Evolutionary conservation across 192 early-diverging fungal species (phyloP).

Genomic region (Coemansia sp.): DNA sequence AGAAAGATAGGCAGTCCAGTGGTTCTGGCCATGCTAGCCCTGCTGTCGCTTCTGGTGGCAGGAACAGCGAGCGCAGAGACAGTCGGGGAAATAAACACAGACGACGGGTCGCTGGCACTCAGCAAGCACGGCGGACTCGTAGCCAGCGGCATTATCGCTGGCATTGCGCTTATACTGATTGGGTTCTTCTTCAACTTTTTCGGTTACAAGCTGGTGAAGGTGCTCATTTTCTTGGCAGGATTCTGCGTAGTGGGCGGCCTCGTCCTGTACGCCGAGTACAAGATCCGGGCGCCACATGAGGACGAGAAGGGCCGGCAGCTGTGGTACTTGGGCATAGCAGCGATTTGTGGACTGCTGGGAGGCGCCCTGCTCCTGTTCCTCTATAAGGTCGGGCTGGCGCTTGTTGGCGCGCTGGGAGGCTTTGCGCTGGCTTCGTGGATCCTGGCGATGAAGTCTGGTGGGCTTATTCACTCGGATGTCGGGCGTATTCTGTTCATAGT

Average conservation of each 20-base stretch:
- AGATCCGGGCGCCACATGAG: constrained; percentile 43
- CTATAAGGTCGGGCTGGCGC: constrained; percentile 68
- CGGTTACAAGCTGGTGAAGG: constrained; percentile 62
- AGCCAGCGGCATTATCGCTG: constrained; percentile 55
- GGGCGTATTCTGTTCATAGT: constrained; percentile 73
- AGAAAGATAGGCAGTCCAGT: not conserved
- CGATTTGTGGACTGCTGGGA: constrained; percentile 63
- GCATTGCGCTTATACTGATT: constrained; percentile 60
- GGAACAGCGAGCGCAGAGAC: constrained; percentile 22
- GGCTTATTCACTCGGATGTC: constrained; percentile 61
- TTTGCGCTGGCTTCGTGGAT: constrained; percentile 73
- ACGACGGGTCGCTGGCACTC: constrained; percentile 37
- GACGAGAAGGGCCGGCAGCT: constrained; percentile 42
- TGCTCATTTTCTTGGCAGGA: constrained; percentile 75
- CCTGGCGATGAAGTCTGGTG: constrained; percentile 60
- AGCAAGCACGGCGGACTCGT: constrained; percentile 32
- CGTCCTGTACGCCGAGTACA: constrained; percentile 37
- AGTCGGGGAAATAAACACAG: constrained; percentile 15
- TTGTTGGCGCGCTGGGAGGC: constrained; percentile 77
- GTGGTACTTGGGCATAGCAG: constrained; percentile 58
- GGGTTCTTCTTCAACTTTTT: constrained; percentile 70
- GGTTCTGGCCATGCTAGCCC: constrained; percentile 12
- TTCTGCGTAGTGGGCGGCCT: constrained; percentile 66
- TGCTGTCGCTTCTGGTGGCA: constrained; percentile 19
- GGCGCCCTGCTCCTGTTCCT: constrained; percentile 67